Conservation (phyloP, 176 grass and related monocot genomes). For the Hsuehochloa calcarea region DNA sequence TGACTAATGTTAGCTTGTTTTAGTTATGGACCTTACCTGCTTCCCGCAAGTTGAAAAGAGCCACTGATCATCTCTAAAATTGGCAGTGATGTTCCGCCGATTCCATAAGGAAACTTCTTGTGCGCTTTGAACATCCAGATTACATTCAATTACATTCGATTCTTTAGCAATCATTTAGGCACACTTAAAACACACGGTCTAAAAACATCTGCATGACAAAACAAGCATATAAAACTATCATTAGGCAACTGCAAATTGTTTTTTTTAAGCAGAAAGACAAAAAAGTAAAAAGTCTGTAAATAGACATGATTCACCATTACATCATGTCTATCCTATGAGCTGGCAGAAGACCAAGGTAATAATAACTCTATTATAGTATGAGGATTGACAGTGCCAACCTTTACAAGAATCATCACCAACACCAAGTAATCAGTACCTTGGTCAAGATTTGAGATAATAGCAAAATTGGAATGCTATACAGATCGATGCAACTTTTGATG, state of each 20-base stretch:
- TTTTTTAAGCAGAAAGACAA: background rate
- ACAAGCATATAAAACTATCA: background rate
- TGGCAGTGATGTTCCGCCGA: background rate
- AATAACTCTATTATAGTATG: background rate
- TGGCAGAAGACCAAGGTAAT: background rate
- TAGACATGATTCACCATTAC: constrained; percentile 30
- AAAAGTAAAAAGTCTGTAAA: constrained; percentile 14
- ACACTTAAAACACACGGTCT: background rate
- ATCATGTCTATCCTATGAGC: background rate
- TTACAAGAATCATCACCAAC: background rate
- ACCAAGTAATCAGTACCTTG: background rate
- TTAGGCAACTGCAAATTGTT: background rate
- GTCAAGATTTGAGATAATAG: background rate
- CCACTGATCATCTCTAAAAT: background rate
- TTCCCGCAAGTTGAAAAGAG: constrained; percentile 3
- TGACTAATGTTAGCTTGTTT: constrained; percentile 19
- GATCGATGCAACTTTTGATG: background rate
- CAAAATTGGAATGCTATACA: background rate
- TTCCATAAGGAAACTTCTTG: background rate
- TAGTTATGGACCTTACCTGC: constrained; percentile 36
- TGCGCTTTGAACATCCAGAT: constrained; percentile 27
- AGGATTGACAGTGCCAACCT: background rate
- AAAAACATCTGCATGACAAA: background rate
- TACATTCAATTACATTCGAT: background rate
- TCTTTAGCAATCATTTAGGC: background rate